A percentile compares a stretch with the other conserved stretches of the same genome.
These are phyloP conservation scores for Psilocybe sp. DNA, from an alignment of 768 basidiomycete species.

Conservation along the genomic window DNA sequence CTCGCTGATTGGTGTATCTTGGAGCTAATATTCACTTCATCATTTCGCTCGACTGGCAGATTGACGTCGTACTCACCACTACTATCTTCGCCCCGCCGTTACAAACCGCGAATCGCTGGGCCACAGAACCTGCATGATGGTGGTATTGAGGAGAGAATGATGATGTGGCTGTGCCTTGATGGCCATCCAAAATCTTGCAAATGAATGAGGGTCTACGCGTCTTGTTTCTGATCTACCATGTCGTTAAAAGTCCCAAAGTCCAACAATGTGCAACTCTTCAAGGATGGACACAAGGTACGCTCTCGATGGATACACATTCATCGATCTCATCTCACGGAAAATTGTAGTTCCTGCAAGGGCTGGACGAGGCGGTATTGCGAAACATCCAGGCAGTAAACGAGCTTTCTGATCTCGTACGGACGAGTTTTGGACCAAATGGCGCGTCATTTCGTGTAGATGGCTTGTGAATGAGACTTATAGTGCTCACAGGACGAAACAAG, in stretches of 20 bases:
- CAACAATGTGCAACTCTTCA: constrained; percentile 89
- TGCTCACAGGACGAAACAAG: constrained; percentile 82
- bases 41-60: too few relatives aligned
- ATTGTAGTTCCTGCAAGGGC: constrained; percentile 68
- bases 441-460: constrained; percentile 27
- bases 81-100: too few relatives aligned
- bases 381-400: constrained; percentile 97
- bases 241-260: constrained; percentile 92
- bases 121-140: too few relatives aligned
- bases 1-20: too few relatives aligned
- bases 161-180: neutral
- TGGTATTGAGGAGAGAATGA: too few relatives aligned
- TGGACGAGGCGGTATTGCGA: constrained; percentile 96
- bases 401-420: constrained; percentile 90
- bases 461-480: neutral
- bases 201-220: constrained; percentile 11
- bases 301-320: neutral
- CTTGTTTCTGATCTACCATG: constrained; percentile 47
- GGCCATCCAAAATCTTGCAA: constrained; percentile 8
- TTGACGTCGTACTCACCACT: too few relatives aligned
- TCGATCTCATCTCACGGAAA: constrained; percentile 1
- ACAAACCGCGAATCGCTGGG: too few relatives aligned
- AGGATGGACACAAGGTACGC: constrained; percentile 90
- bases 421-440: constrained; percentile 97
- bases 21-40: too few relatives aligned